Conservation (phyloP, 192 early-diverging fungal species). For the Lobulomyces angularis region DNA sequence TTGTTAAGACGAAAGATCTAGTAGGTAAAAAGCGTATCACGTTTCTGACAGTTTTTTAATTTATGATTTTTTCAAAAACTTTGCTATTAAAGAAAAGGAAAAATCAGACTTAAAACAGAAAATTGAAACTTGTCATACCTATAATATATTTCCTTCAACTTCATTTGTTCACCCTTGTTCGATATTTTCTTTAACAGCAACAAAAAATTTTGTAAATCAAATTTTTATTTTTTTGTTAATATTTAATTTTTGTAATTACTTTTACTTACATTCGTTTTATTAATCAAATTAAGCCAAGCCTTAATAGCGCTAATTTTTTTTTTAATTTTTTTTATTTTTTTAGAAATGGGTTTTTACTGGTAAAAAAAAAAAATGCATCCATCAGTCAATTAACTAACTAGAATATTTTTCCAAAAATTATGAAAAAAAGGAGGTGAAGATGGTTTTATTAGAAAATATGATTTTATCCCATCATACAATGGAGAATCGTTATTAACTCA, state of each 20-base stretch:
- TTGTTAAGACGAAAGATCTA: too few species aligned
- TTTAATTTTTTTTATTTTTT: not conserved
- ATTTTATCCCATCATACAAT: slow-evolving; percentile 75
- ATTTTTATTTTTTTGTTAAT: too few species aligned
- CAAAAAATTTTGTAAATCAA: slow-evolving; percentile 14
- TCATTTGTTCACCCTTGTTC: slow-evolving; percentile 7
- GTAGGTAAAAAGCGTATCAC: too few species aligned
- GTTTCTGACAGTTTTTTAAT: too few species aligned
- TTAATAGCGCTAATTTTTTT: not conserved
- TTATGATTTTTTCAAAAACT: too few species aligned
- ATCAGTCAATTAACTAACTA: not conserved
- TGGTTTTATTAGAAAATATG: slow-evolving; percentile 89
- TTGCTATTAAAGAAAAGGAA: too few species aligned
- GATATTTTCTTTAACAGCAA: slow-evolving; percentile 2
- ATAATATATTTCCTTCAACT: too few species aligned
- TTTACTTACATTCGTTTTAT: too few species aligned
- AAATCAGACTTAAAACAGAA: too few species aligned
- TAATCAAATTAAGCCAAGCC: too few species aligned
- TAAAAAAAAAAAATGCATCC: not conserved
- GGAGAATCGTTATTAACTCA: slow-evolving; percentile 72
- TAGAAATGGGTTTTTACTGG: slow-evolving; percentile 36
- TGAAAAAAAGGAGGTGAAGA: slow-evolving; percentile 65
- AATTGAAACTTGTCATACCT: too few species aligned
- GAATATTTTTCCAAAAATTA: not conserved
- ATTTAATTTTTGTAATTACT: too few species aligned